Evolutionary conservation across 345 rosid genomes (phyloP).

Genomic region (Draba incana): DNA sequence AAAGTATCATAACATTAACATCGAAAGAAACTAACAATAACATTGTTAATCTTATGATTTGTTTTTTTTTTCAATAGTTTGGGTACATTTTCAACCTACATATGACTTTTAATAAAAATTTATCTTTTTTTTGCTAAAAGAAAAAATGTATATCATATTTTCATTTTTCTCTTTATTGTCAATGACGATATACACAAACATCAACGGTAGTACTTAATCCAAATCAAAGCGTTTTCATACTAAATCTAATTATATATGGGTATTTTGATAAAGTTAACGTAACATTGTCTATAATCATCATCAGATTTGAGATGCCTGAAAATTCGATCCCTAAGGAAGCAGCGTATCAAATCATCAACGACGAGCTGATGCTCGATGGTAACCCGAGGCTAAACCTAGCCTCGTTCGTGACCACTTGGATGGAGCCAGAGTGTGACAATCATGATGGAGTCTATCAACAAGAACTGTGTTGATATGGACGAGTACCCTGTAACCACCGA

Average conservation of each 20-base stretch:
- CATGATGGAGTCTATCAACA: constrained; percentile 64
- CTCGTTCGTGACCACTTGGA: constrained; percentile 69
- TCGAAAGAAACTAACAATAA: not conserved
- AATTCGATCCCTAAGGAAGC: constrained; percentile 65
- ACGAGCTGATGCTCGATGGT: constrained; percentile 69
- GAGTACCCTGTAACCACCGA: constrained; percentile 71
- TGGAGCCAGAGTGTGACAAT: constrained; percentile 77
- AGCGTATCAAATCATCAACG: constrained; percentile 64
- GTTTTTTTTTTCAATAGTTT: not conserved
- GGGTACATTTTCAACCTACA: too few species aligned
- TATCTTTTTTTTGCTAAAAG: too few species aligned
- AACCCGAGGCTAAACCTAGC: constrained; percentile 66
- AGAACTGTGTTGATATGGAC: constrained; percentile 68
- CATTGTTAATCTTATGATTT: not conserved
- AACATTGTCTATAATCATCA: not conserved
- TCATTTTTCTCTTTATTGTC: too few species aligned
- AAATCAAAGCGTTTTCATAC: too few species aligned
- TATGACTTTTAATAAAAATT: too few species aligned
- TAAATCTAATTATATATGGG: too few species aligned
- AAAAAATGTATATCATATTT: too few species aligned
- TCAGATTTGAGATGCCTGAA: constrained; percentile 56
- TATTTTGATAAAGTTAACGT: constrained; percentile 12
- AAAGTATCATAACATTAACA: not conserved
- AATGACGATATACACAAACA: too few species aligned
- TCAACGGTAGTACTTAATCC: too few species aligned